These are phyloP conservation scores for Pseudonitzschia multiseries DNA, from an alignment of 108 stramenopile species.

Conservation along the genomic window DNA sequence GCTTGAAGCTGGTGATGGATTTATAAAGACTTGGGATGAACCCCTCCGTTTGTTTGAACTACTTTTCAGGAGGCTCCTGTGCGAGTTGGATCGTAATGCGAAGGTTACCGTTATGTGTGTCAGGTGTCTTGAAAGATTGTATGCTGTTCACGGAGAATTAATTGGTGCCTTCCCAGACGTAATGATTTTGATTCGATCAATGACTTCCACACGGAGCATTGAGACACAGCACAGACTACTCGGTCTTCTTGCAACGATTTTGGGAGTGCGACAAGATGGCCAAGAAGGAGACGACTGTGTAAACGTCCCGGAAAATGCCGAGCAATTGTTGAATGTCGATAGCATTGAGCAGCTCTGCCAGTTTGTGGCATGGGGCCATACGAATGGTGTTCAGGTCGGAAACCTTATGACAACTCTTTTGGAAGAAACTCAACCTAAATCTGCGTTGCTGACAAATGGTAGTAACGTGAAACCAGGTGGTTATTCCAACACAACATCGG, in stretches of 20 bases:
- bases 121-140: constrained; percentile 65
- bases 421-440: constrained; percentile 18
- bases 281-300: constrained; percentile 36
- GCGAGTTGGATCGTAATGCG: constrained; percentile 65
- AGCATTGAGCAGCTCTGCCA: constrained; percentile 65
- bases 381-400: constrained; percentile 59
- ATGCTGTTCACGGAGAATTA: constrained; percentile 51
- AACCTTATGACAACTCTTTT: constrained; percentile 54
- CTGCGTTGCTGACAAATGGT: constrained; percentile 35
- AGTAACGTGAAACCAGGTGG: constrained; percentile 17
- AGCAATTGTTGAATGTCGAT: constrained; percentile 65
- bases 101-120: constrained; percentile 72
- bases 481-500: constrained; percentile 10
- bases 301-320: constrained; percentile 65
- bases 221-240: constrained; percentile 75
- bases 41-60: constrained; percentile 69
- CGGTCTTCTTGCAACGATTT: constrained; percentile 55
- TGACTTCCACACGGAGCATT: constrained; percentile 62
- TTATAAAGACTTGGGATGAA: constrained; percentile 71
- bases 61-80: constrained; percentile 72
- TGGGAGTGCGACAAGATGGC: constrained; percentile 50
- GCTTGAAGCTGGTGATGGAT: constrained; percentile 73
- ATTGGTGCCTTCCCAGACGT: constrained; percentile 77
- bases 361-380: constrained; percentile 76
- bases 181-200: constrained; percentile 64